Conservation (phyloP, 2,329 filamentous ascomycete species). For the Exophiala sideris region DNA sequence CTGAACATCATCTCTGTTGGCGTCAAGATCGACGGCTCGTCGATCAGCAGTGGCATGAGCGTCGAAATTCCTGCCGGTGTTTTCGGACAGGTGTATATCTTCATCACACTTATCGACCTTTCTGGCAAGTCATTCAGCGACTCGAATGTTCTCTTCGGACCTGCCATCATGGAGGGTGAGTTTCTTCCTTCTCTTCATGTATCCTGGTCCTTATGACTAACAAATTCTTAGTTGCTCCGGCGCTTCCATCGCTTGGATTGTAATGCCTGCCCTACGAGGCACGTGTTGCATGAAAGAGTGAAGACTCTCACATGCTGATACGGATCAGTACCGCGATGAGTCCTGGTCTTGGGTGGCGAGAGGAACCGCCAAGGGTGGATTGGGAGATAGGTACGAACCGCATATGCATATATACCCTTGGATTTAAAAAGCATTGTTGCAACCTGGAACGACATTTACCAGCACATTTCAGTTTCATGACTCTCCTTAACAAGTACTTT, state of each 20-base stretch:
- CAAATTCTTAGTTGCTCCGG: conserved; percentile 13
- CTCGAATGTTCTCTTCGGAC: conserved; percentile 25
- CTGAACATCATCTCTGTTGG: conserved; percentile 21
- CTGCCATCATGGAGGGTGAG: conserved; percentile 27
- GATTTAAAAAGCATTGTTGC: no score
- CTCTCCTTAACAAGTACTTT: conserved; percentile 11
- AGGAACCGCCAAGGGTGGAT: no score
- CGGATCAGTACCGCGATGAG: no score
- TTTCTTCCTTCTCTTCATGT: background rate
- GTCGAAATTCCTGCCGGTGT: conserved; percentile 19
- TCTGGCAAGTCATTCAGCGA: conserved; percentile 19
- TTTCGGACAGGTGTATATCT: conserved; percentile 25
- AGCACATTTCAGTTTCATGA: conserved; percentile 4
- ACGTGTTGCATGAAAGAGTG: no score
- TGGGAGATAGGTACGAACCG: no score
- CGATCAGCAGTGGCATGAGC: conserved; percentile 8
- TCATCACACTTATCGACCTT: conserved; percentile 26
- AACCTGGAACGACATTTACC: no score
- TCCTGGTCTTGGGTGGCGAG: no score
- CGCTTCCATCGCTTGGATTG: conserved; percentile 2
- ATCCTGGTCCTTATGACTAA: background rate
- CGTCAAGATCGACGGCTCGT: conserved; percentile 2
- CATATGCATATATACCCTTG: no score
- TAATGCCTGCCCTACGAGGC: background rate
- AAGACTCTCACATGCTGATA: no score